A percentile compares a stretch with the other conserved stretches of the same genome.
Evolutionary conservation across 202 grass and related monocot genomes (phyloP).

Genomic region (Hordeum pubiflorum): DNA sequence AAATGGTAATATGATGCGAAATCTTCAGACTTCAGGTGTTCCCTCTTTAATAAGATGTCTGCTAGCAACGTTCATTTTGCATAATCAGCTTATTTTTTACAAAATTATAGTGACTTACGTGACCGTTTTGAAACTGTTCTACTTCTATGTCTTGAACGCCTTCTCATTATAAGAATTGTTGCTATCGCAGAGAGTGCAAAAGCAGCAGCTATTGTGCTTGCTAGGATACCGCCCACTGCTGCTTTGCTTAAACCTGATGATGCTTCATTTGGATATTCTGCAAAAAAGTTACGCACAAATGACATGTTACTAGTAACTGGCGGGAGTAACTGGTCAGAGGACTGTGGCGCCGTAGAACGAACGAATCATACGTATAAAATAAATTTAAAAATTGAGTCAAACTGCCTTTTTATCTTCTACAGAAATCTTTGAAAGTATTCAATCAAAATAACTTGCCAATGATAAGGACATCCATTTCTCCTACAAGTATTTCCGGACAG

Average conservation of each 20-base stretch:
- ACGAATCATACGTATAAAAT: neutral
- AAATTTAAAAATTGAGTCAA: neutral
- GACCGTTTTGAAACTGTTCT: constrained; percentile 38
- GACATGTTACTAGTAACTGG: neutral
- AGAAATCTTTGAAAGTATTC: neutral
- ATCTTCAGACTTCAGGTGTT: constrained; percentile 7
- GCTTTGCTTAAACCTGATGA: constrained; percentile 55
- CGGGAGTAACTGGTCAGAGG: neutral
- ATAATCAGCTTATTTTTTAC: neutral
- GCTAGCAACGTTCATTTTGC: neutral
- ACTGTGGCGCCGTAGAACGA: neutral
- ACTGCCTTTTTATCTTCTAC: neutral
- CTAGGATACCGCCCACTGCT: constrained; percentile 53
- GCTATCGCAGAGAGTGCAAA: constrained; percentile 50
- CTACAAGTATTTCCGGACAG: too few relatives aligned
- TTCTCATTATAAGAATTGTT: constrained; percentile 67
- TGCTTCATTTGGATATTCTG: constrained; percentile 34
- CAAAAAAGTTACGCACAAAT: neutral
- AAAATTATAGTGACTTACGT: constrained; percentile 44
- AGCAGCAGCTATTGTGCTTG: constrained; percentile 49
- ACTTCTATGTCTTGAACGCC: constrained; percentile 42
- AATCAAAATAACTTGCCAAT: neutral
- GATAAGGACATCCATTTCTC: too few relatives aligned
- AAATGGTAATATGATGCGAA: constrained; percentile 9
- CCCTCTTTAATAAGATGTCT: neutral